Percentiles rank a stretch among this genome's conserved stretches.
These are phyloP conservation scores for Silybum marianum DNA, from an alignment of 129 eudicot genomes.

Conservation along the genomic window DNA sequence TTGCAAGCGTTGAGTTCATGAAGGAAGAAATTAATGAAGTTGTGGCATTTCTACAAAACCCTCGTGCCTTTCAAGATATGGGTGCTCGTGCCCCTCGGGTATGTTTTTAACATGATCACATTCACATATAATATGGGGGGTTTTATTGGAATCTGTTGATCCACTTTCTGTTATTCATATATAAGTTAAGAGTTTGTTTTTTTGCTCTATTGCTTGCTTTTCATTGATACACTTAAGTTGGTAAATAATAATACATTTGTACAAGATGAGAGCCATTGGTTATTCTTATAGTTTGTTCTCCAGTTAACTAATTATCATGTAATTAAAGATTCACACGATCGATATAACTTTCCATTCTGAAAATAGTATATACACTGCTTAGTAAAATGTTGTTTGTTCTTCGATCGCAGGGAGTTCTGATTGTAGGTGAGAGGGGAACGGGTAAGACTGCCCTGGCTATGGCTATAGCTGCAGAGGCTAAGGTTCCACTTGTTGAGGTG, in stretches of 20 bases:
- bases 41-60: constrained; percentile 89
- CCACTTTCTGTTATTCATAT: not conserved
- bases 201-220: not conserved
- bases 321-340: constrained; percentile 20
- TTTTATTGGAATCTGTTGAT: not conserved
- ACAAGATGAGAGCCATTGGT: constrained; percentile 5
- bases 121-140: not conserved
- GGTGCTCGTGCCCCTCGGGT: constrained; percentile 99
- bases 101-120: constrained; percentile 28
- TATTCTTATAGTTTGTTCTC: not conserved
- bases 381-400: constrained; percentile 10
- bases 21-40: constrained; percentile 93
- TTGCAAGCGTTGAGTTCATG: constrained; percentile 80
- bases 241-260: not conserved
- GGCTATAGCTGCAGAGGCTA: constrained; percentile 97
- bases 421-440: constrained; percentile 92
- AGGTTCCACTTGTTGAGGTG: constrained; percentile 86
- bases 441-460: constrained; percentile 92
- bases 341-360: constrained; percentile 8
- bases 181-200: not conserved
- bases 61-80: constrained; percentile 88
- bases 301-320: constrained; percentile 10
- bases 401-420: constrained; percentile 82
- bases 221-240: not conserved
- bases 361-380: not conserved